Evolutionary conservation across 2,329 filamentous ascomycete genomes (phyloP).

Genomic region (Colletotrichum orbiculare): DNA sequence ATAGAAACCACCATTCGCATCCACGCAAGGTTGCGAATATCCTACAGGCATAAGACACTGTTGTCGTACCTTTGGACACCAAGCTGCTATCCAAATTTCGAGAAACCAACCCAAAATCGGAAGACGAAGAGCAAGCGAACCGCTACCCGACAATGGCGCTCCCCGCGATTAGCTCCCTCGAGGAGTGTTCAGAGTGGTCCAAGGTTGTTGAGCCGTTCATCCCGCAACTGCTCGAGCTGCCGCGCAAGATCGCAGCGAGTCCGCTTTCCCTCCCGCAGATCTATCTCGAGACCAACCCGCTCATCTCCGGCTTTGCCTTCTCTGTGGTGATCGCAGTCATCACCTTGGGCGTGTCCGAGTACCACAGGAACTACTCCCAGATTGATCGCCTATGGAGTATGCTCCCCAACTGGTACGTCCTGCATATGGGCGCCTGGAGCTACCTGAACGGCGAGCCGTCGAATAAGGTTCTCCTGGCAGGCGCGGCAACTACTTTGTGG

Average conservation of each 20-base stretch:
- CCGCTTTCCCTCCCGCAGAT: conserved; percentile 73
- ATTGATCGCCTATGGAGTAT: conserved; percentile 94
- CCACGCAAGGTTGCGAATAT: conserved; percentile 3
- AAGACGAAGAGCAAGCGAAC: not conserved
- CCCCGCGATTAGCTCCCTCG: conserved; percentile 75
- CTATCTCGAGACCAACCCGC: conserved; percentile 87
- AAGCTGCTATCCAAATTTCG: not conserved
- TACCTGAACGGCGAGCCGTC: conserved; percentile 78
- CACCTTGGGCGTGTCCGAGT: conserved; percentile 81
- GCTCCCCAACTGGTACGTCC: conserved; percentile 86
- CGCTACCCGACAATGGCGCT: conserved; percentile 69
- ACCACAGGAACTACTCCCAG: conserved; percentile 97
- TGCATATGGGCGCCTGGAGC: conserved; percentile 87
- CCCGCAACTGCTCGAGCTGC: conserved; percentile 76
- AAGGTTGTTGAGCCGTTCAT: conserved; percentile 81
- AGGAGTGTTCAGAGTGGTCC: conserved; percentile 81
- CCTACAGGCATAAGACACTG: not conserved
- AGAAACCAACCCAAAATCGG: not conserved
- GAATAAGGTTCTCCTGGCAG: conserved; percentile 76
- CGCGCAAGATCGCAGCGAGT: conserved; percentile 70
- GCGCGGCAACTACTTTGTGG: conserved; percentile 80
- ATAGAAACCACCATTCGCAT: not conserved
- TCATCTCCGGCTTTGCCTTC: conserved; percentile 79
- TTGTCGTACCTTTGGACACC: not conserved
- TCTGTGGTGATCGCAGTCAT: conserved; percentile 77